phyloP scores from a whole-genome alignment of 1,284 basidiomycete genomes.

The Inonotus obliquus region DNA sequence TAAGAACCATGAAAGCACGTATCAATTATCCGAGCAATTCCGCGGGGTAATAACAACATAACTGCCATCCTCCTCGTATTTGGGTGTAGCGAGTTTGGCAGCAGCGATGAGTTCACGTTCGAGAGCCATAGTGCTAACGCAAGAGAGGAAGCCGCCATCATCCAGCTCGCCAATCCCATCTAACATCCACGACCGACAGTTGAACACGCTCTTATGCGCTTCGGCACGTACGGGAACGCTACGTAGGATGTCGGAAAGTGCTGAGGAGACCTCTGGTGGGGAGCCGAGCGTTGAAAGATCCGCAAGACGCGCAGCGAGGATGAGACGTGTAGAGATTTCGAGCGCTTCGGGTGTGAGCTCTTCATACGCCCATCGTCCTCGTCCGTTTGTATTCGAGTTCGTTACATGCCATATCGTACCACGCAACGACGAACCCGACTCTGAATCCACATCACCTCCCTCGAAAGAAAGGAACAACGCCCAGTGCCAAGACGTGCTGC shows the following conservation, averaged over 20 bases:
- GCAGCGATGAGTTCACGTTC: slow-evolving; percentile 7
- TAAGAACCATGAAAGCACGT: not conserved
- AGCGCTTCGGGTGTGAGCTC: not conserved
- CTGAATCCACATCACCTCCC: not conserved
- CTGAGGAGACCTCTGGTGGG: not conserved
- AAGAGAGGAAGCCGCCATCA: slow-evolving; percentile 3
- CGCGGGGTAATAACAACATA: slow-evolving; percentile 1
- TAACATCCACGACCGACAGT: slow-evolving; percentile 6
- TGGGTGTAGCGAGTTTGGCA: not conserved
- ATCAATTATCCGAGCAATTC: slow-evolving; percentile 7
- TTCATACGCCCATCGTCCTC: slow-evolving; percentile 4
- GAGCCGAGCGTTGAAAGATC: not conserved
- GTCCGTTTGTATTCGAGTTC: not conserved
- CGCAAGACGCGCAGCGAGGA: slow-evolving; percentile 5
- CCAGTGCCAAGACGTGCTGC: not conserved
- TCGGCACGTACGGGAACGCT: not conserved
- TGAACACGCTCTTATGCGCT: slow-evolving; percentile 1
- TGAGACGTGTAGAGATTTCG: not conserved
- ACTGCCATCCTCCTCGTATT: slow-evolving; percentile 4
- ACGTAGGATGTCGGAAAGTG: not conserved
- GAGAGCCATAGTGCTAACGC: not conserved
- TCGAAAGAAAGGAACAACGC: slow-evolving; percentile 4
- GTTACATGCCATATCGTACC: not conserved
- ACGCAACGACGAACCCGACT: not conserved
- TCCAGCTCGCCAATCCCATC: slow-evolving; percentile 2